Conservation (phyloP, 805 yeast species). For the Candida nitratophila region DNA sequence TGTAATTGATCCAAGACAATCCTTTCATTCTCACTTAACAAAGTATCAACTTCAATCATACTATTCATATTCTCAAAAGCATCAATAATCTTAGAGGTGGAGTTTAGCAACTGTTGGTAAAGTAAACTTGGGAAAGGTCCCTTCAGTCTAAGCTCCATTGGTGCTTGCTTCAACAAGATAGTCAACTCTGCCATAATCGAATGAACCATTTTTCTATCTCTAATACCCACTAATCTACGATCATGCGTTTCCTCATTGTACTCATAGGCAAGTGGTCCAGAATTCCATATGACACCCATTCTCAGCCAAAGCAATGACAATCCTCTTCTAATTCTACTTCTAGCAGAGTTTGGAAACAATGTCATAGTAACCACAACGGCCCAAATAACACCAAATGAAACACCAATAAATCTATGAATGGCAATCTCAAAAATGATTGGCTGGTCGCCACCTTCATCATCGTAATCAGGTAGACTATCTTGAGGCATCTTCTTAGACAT, state of each 20-base stretch:
- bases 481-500: slow-evolving; percentile 51
- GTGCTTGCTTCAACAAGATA: slow-evolving; percentile 57
- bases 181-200: slow-evolving; percentile 54
- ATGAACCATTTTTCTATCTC: slow-evolving; percentile 37
- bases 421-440: slow-evolving; percentile 73
- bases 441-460: slow-evolving; percentile 60
- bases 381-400: slow-evolving; percentile 68
- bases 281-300: slow-evolving; percentile 75
- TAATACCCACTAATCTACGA: slow-evolving; percentile 32
- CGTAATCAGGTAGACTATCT: slow-evolving; percentile 29
- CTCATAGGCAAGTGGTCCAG: slow-evolving; percentile 56
- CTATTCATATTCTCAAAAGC: slow-evolving; percentile 68
- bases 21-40: slow-evolving; percentile 44
- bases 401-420: slow-evolving; percentile 68
- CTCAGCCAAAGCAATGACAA: slow-evolving; percentile 68
- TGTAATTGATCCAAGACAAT: slow-evolving; percentile 47
- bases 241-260: slow-evolving; percentile 20
- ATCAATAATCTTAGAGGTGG: slow-evolving; percentile 63
- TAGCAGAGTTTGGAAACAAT: slow-evolving; percentile 70
- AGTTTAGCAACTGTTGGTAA: slow-evolving; percentile 42
- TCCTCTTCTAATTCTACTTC: slow-evolving; percentile 58
- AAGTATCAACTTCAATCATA: slow-evolving; percentile 57
- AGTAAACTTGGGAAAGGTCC: slow-evolving; percentile 57
- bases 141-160: slow-evolving; percentile 66
- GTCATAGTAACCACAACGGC: slow-evolving; percentile 62